Base-by-base conservation (phyloP, 2,329 filamentous ascomycete species). In the Ophiocordyceps camponoti-floridani region DNA sequence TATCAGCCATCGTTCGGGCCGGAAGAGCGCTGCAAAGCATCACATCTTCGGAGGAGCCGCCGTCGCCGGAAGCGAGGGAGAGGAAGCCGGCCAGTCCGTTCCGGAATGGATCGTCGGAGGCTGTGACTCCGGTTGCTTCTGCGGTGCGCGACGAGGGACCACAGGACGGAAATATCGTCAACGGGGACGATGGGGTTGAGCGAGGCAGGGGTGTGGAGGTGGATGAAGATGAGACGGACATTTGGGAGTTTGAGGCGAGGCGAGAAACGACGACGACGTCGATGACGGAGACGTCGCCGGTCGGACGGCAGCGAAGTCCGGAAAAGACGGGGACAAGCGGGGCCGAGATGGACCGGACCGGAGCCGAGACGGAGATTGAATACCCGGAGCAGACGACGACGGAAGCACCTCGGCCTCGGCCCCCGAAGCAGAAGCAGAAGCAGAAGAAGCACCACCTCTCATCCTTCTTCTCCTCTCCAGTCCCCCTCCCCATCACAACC, bases 1-100 rank as follows among this genome's bases (percentile, higher is more conserved):
- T 78, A 0, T 76, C 73, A 5, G 72, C 74, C 2, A 76, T 76
- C 33, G 68, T 77, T n/a, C 65, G 73, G 41, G 73, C 67, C 26
- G 73, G 73, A 3, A 63, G 70, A 42, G 72, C 67, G 28, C 57
- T 78, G 13, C 73, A 77, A 52, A 73, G 66, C 47, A 69, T 77
- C 35, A 73, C 74, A 14, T 16, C 14, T 11, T 75, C 73, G 0
- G 73, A 77, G 0, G 73, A 77, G 49, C 70, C 71, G 8, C 71
- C 73, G 0, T 76, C 74, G 0, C 73, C 74, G 1, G 68, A 69
- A 43, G 63, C 58, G 7, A 63, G 62, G n/a, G 69, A 71, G 40
- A 63, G 64, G 31, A 66, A 68, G 11, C 58, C 77, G 2, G 60
- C 63, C 47, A 56, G 58, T 14, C 51, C 60, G 6, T 50, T 64